These are phyloP conservation scores for Rhodotorula sp. DNA, from an alignment of 1,284 basidiomycete genomes.

Conservation along the genomic window DNA sequence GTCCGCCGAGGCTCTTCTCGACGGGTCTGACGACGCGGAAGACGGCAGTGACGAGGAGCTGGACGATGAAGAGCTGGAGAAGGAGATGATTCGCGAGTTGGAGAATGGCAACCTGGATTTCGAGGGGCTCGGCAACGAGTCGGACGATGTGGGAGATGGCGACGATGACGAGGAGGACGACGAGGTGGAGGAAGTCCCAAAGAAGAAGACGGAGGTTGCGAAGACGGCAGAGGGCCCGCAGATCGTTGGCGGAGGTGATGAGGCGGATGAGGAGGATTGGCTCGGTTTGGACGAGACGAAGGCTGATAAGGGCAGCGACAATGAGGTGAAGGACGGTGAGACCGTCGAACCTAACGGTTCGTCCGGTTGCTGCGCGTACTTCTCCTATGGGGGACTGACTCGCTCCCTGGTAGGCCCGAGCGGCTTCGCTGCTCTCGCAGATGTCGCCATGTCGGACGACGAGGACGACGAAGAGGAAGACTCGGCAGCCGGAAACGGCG, in stretches of 20 bases:
- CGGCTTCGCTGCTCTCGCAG: slow-evolving; percentile 40
- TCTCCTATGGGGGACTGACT: slow-evolving; percentile 43
- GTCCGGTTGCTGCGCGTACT: slow-evolving; percentile 49
- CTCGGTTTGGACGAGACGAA: no score
- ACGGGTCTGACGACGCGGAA: slow-evolving; percentile 48
- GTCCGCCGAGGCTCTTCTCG: slow-evolving; percentile 53
- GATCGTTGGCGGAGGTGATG: slow-evolving; percentile 16
- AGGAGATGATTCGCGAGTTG: slow-evolving; percentile 45
- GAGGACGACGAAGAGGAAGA: slow-evolving; percentile 45
- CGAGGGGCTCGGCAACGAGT: slow-evolving; percentile 15
- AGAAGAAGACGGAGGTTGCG: slow-evolving; percentile 43
- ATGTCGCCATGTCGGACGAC: slow-evolving; percentile 37
- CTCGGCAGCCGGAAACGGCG: neutral
- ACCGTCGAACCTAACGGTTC: slow-evolving; percentile 13
- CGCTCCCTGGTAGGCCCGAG: slow-evolving; percentile 8
- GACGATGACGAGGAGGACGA: slow-evolving; percentile 37
- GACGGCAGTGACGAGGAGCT: slow-evolving; percentile 56
- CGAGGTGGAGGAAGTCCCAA: slow-evolving; percentile 36
- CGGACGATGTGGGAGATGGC: slow-evolving; percentile 26
- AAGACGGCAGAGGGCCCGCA: neutral
- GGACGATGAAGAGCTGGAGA: slow-evolving; percentile 35
- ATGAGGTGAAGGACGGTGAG: slow-evolving; percentile 50
- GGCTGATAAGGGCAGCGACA: slow-evolving; percentile 29
- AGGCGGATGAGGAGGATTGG: slow-evolving; percentile 16
- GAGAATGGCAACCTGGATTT: slow-evolving; percentile 34